These are phyloP conservation scores for Vitis vinifera DNA, from an alignment of 164 flowering plant species.

Conservation along the genomic window DNA sequence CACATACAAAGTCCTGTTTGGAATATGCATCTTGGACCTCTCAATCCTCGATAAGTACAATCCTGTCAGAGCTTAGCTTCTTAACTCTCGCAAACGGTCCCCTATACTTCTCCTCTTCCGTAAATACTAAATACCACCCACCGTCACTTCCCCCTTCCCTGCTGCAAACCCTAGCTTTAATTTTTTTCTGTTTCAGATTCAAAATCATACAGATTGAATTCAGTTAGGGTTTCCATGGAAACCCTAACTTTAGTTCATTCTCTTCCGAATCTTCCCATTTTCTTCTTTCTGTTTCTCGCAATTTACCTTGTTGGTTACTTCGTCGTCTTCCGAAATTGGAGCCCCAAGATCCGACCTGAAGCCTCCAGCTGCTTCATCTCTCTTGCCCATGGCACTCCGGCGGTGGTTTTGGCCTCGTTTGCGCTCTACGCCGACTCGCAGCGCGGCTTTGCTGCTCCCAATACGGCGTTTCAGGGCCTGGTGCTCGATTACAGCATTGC, in stretches of 20 bases:
- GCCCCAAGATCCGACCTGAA: constrained; percentile 59
- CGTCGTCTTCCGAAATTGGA: constrained; percentile 61
- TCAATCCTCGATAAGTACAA: neutral
- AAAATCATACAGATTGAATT: no score
- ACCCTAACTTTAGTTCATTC: constrained; percentile 22
- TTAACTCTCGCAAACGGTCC: neutral
- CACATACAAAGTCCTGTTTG: neutral
- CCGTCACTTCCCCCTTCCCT: no score
- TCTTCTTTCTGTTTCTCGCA: constrained; percentile 45
- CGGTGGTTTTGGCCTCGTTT: constrained; percentile 49
- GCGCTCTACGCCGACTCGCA: constrained; percentile 40
- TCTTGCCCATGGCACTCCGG: constrained; percentile 81
- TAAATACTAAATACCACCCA: no score
- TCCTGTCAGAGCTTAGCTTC: neutral
- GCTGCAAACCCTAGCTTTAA: no score
- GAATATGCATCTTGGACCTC: neutral
- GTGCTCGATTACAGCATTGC: constrained; percentile 82
- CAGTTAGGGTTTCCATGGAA: constrained; percentile 29
- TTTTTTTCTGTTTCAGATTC: no score
- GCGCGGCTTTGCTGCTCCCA: constrained; percentile 51
- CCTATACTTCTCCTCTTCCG: neutral
- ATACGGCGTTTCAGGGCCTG: constrained; percentile 48
- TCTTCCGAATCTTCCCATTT: constrained; percentile 33
- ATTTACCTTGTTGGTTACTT: constrained; percentile 57
- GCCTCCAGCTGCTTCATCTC: constrained; percentile 86